Evolutionary conservation across 805 yeast species (phyloP).

Genomic region (Wickerhamomyces rabaulensis): DNA sequence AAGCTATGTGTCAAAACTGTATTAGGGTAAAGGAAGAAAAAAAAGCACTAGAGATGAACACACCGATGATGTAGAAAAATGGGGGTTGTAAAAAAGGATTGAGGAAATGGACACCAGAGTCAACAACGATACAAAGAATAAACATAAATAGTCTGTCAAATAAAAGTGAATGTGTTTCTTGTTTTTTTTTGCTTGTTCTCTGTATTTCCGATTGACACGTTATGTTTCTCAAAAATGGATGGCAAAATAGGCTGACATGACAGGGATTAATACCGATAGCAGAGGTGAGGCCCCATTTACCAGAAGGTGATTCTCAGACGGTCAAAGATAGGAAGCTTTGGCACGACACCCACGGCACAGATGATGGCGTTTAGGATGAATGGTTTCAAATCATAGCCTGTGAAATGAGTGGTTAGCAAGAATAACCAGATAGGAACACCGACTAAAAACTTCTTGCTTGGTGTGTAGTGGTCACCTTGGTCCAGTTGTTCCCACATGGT

Average conservation of each 20-base stretch:
- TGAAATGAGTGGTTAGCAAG: conserved; percentile 82
- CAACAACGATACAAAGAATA: no score
- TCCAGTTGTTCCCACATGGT: conserved; percentile 99
- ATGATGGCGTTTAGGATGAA: conserved; percentile 71
- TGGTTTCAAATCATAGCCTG: conserved; percentile 73
- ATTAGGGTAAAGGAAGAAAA: no score
- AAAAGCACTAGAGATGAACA: no score
- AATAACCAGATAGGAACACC: conserved; percentile 90
- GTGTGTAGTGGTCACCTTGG: conserved; percentile 95
- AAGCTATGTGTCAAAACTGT: no score
- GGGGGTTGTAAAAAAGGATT: not conserved
- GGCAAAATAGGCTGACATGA: not conserved
- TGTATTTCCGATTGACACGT: no score
- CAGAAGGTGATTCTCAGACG: conserved; percentile 55
- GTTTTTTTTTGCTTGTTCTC: no score
- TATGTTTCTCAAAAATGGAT: not conserved
- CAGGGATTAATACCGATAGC: not conserved
- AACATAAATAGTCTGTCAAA: not conserved
- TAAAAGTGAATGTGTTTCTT: not conserved
- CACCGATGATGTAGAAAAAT: no score
- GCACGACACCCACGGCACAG: conserved; percentile 83
- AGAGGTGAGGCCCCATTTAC: conserved; percentile 1
- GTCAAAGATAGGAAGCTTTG: conserved; percentile 82
- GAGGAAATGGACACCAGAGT: not conserved
- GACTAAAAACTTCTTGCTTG: conserved; percentile 87